Percentiles rank a stretch among this genome's conserved stretches.
These are phyloP conservation scores for Ochromonadaceae sp. DNA, from an alignment of 352 stramenopile species.

Conservation along the genomic window DNA sequence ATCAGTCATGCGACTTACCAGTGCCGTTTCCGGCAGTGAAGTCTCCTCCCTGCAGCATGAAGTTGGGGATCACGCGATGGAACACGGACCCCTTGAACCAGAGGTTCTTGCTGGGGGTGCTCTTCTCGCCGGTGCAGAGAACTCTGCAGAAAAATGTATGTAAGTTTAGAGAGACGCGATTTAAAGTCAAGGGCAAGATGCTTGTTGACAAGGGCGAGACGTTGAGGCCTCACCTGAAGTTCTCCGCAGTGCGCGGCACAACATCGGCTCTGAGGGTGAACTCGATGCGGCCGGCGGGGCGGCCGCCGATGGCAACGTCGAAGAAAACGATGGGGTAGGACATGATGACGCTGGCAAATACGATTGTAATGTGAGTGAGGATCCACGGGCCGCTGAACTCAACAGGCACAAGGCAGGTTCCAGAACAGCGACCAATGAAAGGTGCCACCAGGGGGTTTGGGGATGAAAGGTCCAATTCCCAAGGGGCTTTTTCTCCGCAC, in stretches of 20 bases:
- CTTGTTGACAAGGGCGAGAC: too few relatives aligned
- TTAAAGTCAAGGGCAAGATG: too few relatives aligned
- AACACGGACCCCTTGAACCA: slow-evolving; percentile 90
- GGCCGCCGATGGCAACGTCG: slow-evolving; percentile 86
- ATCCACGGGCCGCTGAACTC: too few relatives aligned
- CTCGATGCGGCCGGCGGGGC: slow-evolving; percentile 73
- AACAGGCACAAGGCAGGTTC: too few relatives aligned
- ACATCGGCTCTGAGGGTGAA: slow-evolving; percentile 93
- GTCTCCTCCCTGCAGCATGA: slow-evolving; percentile 91
- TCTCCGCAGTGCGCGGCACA: slow-evolving; percentile 88
- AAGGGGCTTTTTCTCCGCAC: too few relatives aligned
- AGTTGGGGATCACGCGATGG: slow-evolving; percentile 89
- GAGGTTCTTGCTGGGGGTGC: slow-evolving; percentile 77
- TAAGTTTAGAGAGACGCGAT: too few relatives aligned
- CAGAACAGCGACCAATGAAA: too few relatives aligned
- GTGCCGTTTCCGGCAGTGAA: slow-evolving; percentile 78
- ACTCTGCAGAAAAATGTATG: slow-evolving; percentile 29
- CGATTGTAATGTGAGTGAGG: too few relatives aligned
- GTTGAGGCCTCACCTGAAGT: too few relatives aligned
- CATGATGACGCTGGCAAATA: too few relatives aligned
- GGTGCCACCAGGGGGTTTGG: too few relatives aligned
- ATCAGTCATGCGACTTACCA: slow-evolving; percentile 30
- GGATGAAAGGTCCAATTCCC: too few relatives aligned
- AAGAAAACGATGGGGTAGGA: slow-evolving; percentile 87
- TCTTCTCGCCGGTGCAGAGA: slow-evolving; percentile 88